Evolutionary conservation across 108 stramenopile species (phyloP).

Genomic region (Licmophora abbreviata): DNA sequence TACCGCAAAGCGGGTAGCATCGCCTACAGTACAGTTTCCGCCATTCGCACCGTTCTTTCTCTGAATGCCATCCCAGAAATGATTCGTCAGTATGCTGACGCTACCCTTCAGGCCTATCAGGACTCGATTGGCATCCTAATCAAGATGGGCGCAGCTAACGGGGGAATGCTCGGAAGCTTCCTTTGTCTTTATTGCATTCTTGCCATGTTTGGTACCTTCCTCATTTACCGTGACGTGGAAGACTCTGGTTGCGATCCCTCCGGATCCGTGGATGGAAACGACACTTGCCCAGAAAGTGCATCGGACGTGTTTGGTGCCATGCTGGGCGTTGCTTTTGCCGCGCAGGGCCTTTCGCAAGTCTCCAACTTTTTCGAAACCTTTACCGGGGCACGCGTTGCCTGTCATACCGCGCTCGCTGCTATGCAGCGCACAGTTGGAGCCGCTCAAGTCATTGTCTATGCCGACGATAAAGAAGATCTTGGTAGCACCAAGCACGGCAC

Average conservation of each 20-base stretch:
- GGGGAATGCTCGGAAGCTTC: conserved; percentile 35
- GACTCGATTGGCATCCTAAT: conserved; percentile 11
- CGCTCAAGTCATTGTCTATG: background rate
- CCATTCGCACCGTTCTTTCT: conserved; percentile 35
- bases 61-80: conserved; percentile 37
- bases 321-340: conserved; percentile 34
- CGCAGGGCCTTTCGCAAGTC: conserved; percentile 27
- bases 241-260: conserved; percentile 26
- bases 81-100: conserved; percentile 24
- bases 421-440: conserved; percentile 15
- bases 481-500: background rate
- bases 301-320: conserved; percentile 31
- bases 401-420: conserved; percentile 17
- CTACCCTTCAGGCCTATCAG: conserved; percentile 32
- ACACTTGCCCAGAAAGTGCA: conserved; percentile 16
- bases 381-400: conserved; percentile 20
- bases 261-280: conserved; percentile 5
- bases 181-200: conserved; percentile 25
- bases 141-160: conserved; percentile 28
- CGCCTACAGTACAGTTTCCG: conserved; percentile 22
- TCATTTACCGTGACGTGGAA: conserved; percentile 27
- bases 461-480: background rate
- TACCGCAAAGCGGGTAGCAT: conserved; percentile 26
- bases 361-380: conserved; percentile 28
- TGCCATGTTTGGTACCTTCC: conserved; percentile 31